Evolutionary conservation across 305 asterid genomes (phyloP), one percentile per base, ranked within the genome.

Genomic region (Fraxinus paxiana): DNA sequence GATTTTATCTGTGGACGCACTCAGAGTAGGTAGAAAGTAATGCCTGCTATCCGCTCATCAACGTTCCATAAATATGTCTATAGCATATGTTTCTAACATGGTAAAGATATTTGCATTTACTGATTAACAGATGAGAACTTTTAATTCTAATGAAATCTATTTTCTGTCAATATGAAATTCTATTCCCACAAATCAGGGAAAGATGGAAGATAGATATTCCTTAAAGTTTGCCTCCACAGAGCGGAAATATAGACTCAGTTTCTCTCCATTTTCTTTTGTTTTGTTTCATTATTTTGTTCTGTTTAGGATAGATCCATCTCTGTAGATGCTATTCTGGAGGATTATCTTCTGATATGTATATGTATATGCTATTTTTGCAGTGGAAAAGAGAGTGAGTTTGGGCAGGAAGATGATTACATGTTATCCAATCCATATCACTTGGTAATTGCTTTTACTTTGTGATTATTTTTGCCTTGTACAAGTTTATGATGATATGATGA

Each of bases 371-470:
- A 75, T 77, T 77, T 86, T 79, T 90, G 90, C 94, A 96, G 98
- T 83, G 97, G 95, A 84, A 96, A 92, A 90, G 98, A 93, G 86
- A 91, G 91, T 24, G 97, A 91, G 82, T 87, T 92, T 75, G 91
- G 97, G 80, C 93, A 86, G 86, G 98, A 92, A 89, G 99, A 92
- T 79, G 98, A 93, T 84, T 93, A 92, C 90, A 87, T 94, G 76
- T 80, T 94, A 76, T 91, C 98, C 76, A 96, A 93, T 85, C 98
- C 99, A 13, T 96, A 96, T 89, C 99, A 96, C 95, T 84, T 94
- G 97, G 99, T 96, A 92, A 90, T 81, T 79, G 15, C 87, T 76
- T 31, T 73, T 73, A 46, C 86, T 73, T 54, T 86, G 61, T 79
- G 35, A 9, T 80, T 61, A 18, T 65, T 75, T 75, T 41, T 76